Percentiles rank a stretch among this genome's conserved stretches.
Evolutionary conservation across 192 early-diverging fungal species (phyloP).

Genomic region (Glomus cerebriforme): DNA sequence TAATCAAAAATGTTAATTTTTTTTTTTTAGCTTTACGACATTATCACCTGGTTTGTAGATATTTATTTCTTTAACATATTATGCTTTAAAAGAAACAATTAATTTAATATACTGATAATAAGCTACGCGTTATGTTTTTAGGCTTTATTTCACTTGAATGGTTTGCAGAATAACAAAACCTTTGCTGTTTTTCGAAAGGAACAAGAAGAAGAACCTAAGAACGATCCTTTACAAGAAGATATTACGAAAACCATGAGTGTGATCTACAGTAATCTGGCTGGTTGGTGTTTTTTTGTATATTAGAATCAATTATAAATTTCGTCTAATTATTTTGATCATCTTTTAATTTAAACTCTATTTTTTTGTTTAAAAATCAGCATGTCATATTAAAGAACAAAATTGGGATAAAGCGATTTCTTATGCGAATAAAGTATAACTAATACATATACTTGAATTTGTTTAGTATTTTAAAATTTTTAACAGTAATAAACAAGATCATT

Average conservation of each 20-base stretch:
- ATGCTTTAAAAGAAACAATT: neutral
- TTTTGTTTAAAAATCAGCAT: constrained; percentile 31
- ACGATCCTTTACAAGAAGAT: constrained; percentile 28
- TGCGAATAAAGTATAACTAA: constrained; percentile 27
- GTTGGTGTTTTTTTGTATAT: constrained; percentile 19
- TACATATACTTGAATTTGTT: no score
- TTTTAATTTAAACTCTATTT: constrained; percentile 3
- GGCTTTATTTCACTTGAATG: constrained; percentile 42
- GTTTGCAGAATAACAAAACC: constrained; percentile 38
- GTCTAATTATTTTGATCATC: neutral
- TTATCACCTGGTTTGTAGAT: constrained; percentile 39
- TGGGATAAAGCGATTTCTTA: constrained; percentile 42
- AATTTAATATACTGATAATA: neutral
- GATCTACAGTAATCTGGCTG: constrained; percentile 37
- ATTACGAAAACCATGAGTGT: constrained; percentile 20
- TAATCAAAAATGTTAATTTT: no score
- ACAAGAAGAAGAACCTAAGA: constrained; percentile 18
- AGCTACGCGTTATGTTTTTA: constrained; percentile 11
- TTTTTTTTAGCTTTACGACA: constrained; percentile 38
- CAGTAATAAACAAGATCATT: no score
- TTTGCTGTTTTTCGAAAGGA: constrained; percentile 29
- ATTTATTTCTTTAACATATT: neutral
- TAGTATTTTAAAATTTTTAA: neutral
- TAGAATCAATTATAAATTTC: no score
- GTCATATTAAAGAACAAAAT: constrained; percentile 42